Evolutionary conservation across 345 rosid genomes (phyloP), one percentile per base, ranked within the genome.

Genomic region (Gossypium anomalum): DNA sequence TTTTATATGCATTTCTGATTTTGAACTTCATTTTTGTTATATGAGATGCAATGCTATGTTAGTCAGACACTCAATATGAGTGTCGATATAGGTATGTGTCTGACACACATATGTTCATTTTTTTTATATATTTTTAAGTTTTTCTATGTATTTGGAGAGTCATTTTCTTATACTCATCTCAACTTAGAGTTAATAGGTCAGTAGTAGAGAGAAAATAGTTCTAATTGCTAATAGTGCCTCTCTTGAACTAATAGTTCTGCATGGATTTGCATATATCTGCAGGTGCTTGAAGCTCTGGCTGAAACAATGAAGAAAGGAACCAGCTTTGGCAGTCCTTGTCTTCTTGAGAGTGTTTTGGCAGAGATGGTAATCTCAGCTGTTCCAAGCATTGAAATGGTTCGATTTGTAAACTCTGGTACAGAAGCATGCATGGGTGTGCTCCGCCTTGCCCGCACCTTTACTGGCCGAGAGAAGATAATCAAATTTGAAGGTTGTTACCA

Each of bases 321-420:
- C 75, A 93, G 99, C 87, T 94, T 94, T 86, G 98, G 98, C 20
- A 98, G 97, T 77, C 98, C 98, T 64, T 94, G 98, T 82, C 93
- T 94, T 76, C 84, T 89, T 53, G 98, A 94, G 89, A 94, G 92
- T 82, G 85, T 79, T 70, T 77, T 92, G 67, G 97, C 98, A 0
- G 93, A 91, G 84, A 87, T 92, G 94, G 98, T 92, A 48, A 89
- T 91, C 66, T 83, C 94, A 27, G 98, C 98, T 61, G 98, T 92
- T 83, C 98, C 96, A 6, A 78, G 90, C 85, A 89, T 94, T 78
- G 97, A 94, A 78, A 94, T 91, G 98, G 98, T 91, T 64, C 92
- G 98, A 34, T 94, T 94, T 69, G 95, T 92, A 53, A 92, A 90
- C 74, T 94, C 96, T 0, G 98, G 96, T 56, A 94, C 97, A 10